Percentiles rank a stretch among this genome's conserved stretches.
phyloP scores from a whole-genome alignment of 2,329 filamentous ascomycete species.

The Chalaropsis thielavioides region DNA sequence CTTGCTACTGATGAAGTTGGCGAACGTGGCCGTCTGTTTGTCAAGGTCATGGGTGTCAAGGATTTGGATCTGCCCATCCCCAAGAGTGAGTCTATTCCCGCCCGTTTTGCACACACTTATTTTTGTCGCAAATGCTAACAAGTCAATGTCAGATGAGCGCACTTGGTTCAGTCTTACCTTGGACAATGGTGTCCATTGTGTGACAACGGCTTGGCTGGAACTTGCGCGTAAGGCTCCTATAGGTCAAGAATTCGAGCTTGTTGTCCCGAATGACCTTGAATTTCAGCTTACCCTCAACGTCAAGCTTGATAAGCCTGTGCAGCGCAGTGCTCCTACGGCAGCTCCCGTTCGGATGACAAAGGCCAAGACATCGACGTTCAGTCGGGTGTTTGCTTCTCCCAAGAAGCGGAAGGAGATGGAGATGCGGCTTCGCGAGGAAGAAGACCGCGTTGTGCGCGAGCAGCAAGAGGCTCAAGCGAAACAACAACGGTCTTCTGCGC shows the following conservation, averaged over 20 bases:
- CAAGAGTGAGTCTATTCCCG: conserved; percentile 50
- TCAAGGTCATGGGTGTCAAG: conserved; percentile 97
- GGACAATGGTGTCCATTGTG: conserved; percentile 96
- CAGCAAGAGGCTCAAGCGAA: conserved; percentile 50
- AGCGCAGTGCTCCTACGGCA: conserved; percentile 38
- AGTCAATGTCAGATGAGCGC: conserved; percentile 51
- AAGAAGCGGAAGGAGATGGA: conserved; percentile 96
- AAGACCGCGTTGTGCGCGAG: conserved; percentile 53
- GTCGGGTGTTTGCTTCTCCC: conserved; percentile 80
- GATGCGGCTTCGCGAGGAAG: conserved; percentile 66
- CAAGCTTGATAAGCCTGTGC: conserved; percentile 71
- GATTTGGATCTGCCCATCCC: conserved; percentile 85
- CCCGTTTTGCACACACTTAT: conserved; percentile 11
- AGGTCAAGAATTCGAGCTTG: conserved; percentile 94
- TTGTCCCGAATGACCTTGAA: conserved; percentile 94
- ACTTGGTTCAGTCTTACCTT: conserved; percentile 91
- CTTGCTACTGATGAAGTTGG: conserved; percentile 56
- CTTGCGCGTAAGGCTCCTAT: conserved; percentile 84
- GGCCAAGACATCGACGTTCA: conserved; percentile 76
- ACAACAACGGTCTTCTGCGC: conserved; percentile 46
- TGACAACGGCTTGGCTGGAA: conserved; percentile 91
- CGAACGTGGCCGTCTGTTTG: conserved; percentile 82
- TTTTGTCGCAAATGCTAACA: conserved; percentile 17
- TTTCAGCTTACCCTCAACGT: conserved; percentile 96
- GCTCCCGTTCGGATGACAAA: conserved; percentile 39